Percentiles rank a stretch among this genome's conserved stretches.
phyloP scores from a whole-genome alignment of 75 land plant genomes.

The Cunninghamia lanceolata region DNA sequence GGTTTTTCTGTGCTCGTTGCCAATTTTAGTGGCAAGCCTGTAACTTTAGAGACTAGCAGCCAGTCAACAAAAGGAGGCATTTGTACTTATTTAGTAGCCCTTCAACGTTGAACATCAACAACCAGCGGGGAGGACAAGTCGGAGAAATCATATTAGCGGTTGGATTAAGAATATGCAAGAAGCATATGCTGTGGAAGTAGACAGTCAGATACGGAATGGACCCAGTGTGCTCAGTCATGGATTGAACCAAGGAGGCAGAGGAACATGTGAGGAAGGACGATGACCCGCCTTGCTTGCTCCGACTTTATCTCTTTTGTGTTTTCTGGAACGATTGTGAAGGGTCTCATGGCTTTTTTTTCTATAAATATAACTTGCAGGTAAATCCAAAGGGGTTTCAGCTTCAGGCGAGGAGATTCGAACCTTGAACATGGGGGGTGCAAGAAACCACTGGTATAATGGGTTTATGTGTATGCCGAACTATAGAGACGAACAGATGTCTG shows the following conservation, averaged over 20 bases:
- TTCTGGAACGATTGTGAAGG: not conserved
- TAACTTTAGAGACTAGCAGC: not conserved
- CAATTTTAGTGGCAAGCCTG: not conserved
- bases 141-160: not conserved
- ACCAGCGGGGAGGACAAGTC: not conserved
- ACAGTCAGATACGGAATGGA: not conserved
- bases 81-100: not conserved
- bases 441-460: not conserved
- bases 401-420: not conserved
- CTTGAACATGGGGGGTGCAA: not conserved
- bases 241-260: not conserved
- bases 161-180: not conserved
- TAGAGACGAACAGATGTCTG: slow-evolving; percentile 20
- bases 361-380: not conserved
- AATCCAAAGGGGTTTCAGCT: not conserved
- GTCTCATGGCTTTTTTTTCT: not conserved
- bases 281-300: not conserved
- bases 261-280: not conserved
- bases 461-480: not conserved
- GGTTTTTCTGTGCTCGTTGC: not conserved
- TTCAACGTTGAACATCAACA: not conserved
- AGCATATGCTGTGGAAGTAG: not conserved
- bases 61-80: not conserved
- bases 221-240: not conserved
- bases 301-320: not conserved